These are phyloP conservation scores for Clohesyomyces aquaticus DNA, from an alignment of 495 filamentous ascomycete genomes.

Conservation along the genomic window DNA sequence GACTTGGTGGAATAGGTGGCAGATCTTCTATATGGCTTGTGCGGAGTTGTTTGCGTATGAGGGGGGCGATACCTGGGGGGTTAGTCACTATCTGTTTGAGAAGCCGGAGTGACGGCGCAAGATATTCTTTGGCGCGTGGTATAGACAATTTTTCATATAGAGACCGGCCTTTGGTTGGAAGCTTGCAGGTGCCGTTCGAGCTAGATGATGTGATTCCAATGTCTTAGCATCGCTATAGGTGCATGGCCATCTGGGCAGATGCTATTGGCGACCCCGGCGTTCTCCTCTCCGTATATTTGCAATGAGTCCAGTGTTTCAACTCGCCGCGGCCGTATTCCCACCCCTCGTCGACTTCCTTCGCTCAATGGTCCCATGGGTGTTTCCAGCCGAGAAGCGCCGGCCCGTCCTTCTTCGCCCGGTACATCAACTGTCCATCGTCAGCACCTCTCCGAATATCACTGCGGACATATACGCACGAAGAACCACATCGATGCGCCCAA, in stretches of 20 bases:
- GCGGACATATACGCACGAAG: slow-evolving; percentile 63
- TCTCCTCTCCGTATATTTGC: slow-evolving; percentile 7
- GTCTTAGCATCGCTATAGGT: slow-evolving; percentile 7
- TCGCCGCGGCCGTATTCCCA: not conserved
- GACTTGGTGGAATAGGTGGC: slow-evolving; percentile 68
- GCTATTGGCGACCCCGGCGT: not conserved
- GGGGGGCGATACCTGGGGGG: slow-evolving; percentile 66
- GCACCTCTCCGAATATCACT: not conserved
- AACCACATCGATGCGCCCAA: slow-evolving; percentile 99
- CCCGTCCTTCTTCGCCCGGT: slow-evolving; percentile 91
- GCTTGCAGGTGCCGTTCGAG: no score
- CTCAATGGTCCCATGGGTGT: slow-evolving; percentile 98
- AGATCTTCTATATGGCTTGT: slow-evolving; percentile 71
- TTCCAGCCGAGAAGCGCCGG: slow-evolving; percentile 89
- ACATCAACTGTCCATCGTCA: slow-evolving; percentile 72
- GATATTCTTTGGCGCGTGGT: not conserved
- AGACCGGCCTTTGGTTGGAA: no score
- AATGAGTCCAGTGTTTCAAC: not conserved
- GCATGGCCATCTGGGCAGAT: not conserved
- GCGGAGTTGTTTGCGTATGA: slow-evolving; percentile 66
- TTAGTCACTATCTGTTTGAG: slow-evolving; percentile 64
- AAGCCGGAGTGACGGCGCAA: slow-evolving; percentile 46
- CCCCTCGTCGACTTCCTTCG: not conserved
- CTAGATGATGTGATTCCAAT: slow-evolving; percentile 3
- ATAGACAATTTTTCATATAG: no score